Percentiles rank a stretch among this genome's conserved stretches.
These are phyloP conservation scores for Trichoderma harzianum DNA, from an alignment of 2,329 filamentous ascomycete species.

Conservation along the genomic window DNA sequence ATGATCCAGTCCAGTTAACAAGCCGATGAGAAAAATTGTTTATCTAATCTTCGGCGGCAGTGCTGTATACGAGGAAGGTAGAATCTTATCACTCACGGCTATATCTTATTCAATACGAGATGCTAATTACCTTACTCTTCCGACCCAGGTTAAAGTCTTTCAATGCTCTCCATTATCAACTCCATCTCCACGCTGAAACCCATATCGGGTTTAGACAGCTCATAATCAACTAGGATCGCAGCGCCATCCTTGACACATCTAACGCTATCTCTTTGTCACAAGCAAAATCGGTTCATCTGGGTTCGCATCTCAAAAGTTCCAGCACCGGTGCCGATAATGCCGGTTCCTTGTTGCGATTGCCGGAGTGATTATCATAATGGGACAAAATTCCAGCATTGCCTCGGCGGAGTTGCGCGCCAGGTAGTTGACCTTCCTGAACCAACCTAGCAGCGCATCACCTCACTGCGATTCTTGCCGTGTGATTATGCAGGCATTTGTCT, in stretches of 20 bases:
- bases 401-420: neutral
- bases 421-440: neutral
- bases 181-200: neutral
- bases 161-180: neutral
- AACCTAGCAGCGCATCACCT: neutral
- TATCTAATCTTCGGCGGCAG: neutral
- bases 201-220: neutral
- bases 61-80: neutral
- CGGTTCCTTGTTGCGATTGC: neutral
- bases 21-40: neutral
- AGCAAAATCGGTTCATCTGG: neutral
- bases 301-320: conserved; percentile 1
- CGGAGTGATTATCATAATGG: neutral
- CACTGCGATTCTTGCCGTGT: neutral
- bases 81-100: neutral
- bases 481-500: neutral
- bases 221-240: neutral
- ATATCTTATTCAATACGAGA: neutral
- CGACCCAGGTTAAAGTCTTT: neutral
- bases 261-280: neutral
- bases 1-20: neutral
- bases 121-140: neutral
- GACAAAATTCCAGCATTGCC: neutral
- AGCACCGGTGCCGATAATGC: neutral
- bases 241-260: neutral